Conservation (phyloP, 768 basidiomycete genomes). For the Kondoa subrosea region DNA sequence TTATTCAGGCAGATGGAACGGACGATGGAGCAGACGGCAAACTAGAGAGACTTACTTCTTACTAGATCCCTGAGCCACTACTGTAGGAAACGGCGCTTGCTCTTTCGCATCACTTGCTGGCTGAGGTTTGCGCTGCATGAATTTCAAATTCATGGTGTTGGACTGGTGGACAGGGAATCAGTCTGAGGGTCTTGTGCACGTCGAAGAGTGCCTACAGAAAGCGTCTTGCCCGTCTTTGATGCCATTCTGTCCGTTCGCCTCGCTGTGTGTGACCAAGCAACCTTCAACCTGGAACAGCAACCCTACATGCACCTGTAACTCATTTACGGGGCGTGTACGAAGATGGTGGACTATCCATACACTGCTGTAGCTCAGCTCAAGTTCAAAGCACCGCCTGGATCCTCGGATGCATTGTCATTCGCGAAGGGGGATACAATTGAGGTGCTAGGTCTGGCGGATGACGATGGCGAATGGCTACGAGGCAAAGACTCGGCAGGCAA, state of each 20-base stretch:
- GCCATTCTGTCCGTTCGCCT: background rate
- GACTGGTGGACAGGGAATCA: background rate
- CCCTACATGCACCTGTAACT: too few species aligned
- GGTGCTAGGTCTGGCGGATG: background rate
- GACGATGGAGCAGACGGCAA: too few species aligned
- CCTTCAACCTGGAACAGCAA: too few species aligned
- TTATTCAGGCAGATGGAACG: too few species aligned
- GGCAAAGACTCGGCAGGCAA: background rate
- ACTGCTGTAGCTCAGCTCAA: background rate
- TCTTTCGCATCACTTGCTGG: background rate
- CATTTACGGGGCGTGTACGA: too few species aligned
- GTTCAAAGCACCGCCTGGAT: slow-evolving; percentile 4
- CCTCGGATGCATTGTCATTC: background rate
- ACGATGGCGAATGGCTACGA: slow-evolving; percentile 3
- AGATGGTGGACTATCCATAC: background rate
- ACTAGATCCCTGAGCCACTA: background rate
- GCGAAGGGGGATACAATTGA: background rate
- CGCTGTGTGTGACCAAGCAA: too few species aligned
- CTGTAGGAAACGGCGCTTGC: background rate
- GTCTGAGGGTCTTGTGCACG: background rate
- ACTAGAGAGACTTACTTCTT: background rate
- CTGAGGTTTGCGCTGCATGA: background rate
- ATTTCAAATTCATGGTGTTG: background rate
- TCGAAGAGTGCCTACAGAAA: background rate
- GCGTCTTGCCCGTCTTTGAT: background rate